Evolutionary conservation across 2,329 filamentous ascomycete genomes (phyloP).

Genomic region (Cordyceps pruinosa): DNA sequence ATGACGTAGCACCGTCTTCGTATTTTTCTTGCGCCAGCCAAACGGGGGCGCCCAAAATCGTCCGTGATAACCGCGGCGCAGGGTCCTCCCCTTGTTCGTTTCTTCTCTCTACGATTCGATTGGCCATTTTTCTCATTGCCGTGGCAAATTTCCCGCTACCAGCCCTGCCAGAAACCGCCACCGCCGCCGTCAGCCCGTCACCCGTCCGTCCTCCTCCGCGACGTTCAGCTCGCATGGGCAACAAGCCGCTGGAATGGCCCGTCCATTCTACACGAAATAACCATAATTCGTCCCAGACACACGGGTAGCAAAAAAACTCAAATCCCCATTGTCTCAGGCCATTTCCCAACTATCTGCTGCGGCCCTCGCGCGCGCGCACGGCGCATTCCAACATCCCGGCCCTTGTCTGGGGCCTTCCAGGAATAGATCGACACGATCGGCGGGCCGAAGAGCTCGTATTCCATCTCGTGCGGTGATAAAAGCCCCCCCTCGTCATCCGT

Average conservation of each 20-base stretch:
- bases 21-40: slow-evolving; percentile 12
- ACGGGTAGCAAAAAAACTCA: not conserved
- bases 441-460: slow-evolving; percentile 9
- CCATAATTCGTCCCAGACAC: not conserved
- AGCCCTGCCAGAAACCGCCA: not conserved
- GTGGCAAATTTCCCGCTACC: too few species aligned
- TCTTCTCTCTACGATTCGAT: not conserved
- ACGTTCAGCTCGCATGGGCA: not conserved
- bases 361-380: not conserved
- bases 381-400: not conserved
- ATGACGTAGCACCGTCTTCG: slow-evolving; percentile 20
- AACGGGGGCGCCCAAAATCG: not conserved
- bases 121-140: too few species aligned
- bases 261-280: not conserved
- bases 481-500: not conserved
- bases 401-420: not conserved
- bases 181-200: not conserved
- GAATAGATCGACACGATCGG: slow-evolving; percentile 10
- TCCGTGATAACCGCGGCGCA: not conserved
- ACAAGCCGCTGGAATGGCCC: not conserved
- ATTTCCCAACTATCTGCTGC: too few species aligned
- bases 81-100: slow-evolving; percentile 4
- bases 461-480: not conserved
- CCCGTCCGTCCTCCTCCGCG: not conserved
- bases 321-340: not conserved